Base-by-base conservation (phyloP, 2,329 filamentous ascomycete genomes). In the Thelonectria rubi region DNA sequence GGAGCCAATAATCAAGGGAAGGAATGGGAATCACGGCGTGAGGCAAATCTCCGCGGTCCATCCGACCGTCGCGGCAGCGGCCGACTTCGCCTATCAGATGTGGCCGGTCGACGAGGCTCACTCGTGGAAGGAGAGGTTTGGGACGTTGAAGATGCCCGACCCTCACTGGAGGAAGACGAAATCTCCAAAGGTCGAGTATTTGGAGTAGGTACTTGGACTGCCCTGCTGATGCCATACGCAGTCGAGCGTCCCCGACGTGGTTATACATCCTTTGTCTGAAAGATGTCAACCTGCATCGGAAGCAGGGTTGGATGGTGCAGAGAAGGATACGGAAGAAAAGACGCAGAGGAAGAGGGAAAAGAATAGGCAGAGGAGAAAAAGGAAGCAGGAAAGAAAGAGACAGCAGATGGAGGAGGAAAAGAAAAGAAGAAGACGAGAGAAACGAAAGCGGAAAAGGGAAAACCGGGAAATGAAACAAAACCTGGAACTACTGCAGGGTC, bases 41-140 rank as follows among this genome's bases (percentile, higher is more conserved):
- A 15, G 5, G 1, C 21, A 26, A 12, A 30, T 53, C 2, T 15
- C 17, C 18, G 37, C 42, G 11, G 50, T 53, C 17, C 37, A 53
- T 53, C 50, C 37, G 17, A 32, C 37, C 5, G 21, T 53, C 12
- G 10, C 21, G 11, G 40, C 9, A 37, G 40, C 40, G 6, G 47
- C 24, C 7, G 30, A 58, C 14, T 45, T 51, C 14, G 14, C 3
- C 3, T 58, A 58, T 39, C 26, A 58, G 14, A 45, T 58, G 30
- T 58, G 40, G 55, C 55, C 55, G 3, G 10, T 46, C 2, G 48
- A 58, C 48, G 18, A 46, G 55, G 21, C 18, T 15, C 15, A 30
- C 8, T 26, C 52, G 30, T 58, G 55, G 55, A 46, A 20, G n/a
- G 12, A n/a, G n/a, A 47, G 8, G 2, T 58, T 40, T 45, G 30